Base-by-base conservation (phyloP, 169 alveolate genomes). In the Plasmodium gaboni region DNA sequence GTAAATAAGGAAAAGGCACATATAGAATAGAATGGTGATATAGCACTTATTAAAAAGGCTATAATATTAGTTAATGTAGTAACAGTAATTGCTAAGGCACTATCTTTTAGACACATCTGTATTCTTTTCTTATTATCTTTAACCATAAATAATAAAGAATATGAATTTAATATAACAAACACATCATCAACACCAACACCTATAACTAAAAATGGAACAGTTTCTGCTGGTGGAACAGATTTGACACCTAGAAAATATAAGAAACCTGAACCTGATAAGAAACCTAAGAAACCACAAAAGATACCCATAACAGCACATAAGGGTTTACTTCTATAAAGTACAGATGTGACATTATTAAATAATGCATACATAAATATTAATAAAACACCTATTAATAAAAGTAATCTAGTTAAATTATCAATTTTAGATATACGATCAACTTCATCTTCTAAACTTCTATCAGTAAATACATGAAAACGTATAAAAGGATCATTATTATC, bases 181-280 rank as follows among this genome's bases (percentile, higher is more conserved):
- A 93, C 93, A 46, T 95, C 96, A 57, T 95, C 97, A 15, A 95
- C 94, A 13, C 97, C 96, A 22, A 95, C 95, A 28, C 96, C 97
- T 15, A 95, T 74, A 12, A 94, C 96, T 10, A 95, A 88, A 80
- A 95, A 92, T 8, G 97, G 97, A 9, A 96, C 96, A 0, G 96
- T 95, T 32, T 94, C 92, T 15, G 94, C 95, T 1, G 97, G 93
- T 10, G 95, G 93, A 10, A 95, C 94, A 57, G 94, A 94, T 51
- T 90, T 91, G 6, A 95, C 88, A 0, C 97, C 97, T 38, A 88
- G 73, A 72, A 89, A 85, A 85, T 90, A 95, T 50, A 96, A 95
- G 61, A 94, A 63, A 1, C 97, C 97, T 13, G 95, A 95, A 24
- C 96, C 97, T 7, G 94, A 95, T 55, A 93, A 87, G 42, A 71